These are phyloP conservation scores for Lasiodiplodia sp. DNA, from an alignment of 2,329 filamentous ascomycete genomes.

Conservation along the genomic window DNA sequence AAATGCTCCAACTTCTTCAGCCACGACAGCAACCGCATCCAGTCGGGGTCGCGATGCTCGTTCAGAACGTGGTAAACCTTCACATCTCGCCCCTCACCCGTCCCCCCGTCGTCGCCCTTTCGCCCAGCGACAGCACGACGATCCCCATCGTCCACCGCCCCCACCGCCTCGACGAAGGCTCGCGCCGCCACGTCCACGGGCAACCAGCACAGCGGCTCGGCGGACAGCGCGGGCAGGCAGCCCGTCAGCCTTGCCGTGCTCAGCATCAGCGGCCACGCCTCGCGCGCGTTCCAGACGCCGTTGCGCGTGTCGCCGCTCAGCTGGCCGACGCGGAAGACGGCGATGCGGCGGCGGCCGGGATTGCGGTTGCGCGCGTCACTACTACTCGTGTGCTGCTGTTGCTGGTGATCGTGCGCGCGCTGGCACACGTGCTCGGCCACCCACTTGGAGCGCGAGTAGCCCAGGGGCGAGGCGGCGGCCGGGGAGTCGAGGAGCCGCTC, in stretches of 20 bases:
- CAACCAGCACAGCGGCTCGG: constrained; percentile 43
- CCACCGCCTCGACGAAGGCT: constrained; percentile 48
- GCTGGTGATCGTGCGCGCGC: constrained; percentile 40
- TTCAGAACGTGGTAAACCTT: constrained; percentile 60
- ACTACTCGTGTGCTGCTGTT: not conserved
- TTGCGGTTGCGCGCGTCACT: constrained; percentile 42
- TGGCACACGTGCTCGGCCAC: constrained; percentile 62
- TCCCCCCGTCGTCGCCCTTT: constrained; percentile 7
- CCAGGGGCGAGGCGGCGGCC: constrained; percentile 55
- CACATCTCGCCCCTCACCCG: constrained; percentile 23
- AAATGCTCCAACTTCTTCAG: constrained; percentile 48
- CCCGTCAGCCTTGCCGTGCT: constrained; percentile 41
- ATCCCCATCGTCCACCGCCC: constrained; percentile 8
- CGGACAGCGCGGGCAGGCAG: constrained; percentile 40
- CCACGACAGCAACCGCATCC: constrained; percentile 58
- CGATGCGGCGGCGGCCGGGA: constrained; percentile 39
- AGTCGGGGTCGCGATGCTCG: constrained; percentile 51
- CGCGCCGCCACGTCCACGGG: constrained; percentile 50
- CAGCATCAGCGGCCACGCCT: constrained; percentile 47
- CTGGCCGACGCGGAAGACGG: constrained; percentile 50
- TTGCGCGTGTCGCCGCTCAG: constrained; percentile 45
- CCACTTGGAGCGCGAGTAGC: constrained; percentile 65
- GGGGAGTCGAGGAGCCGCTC: constrained; percentile 54
- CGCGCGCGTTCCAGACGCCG: constrained; percentile 43
- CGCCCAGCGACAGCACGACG: not conserved